Conservation (phyloP, 192 early-diverging fungal species). For the Dissophora ornata region DNA sequence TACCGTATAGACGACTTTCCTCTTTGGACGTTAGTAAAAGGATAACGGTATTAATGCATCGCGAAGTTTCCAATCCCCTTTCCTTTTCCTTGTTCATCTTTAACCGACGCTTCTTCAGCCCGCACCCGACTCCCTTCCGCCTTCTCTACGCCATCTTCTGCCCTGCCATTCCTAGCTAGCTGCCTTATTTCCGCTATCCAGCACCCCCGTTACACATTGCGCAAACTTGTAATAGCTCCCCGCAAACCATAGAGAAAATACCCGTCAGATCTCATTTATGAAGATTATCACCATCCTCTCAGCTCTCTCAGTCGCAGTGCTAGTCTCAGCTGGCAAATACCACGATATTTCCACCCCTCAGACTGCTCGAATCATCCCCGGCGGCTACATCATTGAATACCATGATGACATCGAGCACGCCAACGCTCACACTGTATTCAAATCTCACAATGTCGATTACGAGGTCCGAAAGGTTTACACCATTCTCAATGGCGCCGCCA, state of each 20-base stretch:
- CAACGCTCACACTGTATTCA: slow-evolving; percentile 4
- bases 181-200: too few relatives aligned
- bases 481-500: slow-evolving; percentile 59
- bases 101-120: too few relatives aligned
- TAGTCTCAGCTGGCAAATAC: slow-evolving; percentile 42
- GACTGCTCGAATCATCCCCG: neutral
- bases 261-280: slow-evolving; percentile 26
- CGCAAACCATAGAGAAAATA: too few relatives aligned
- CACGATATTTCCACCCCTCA: slow-evolving; percentile 7
- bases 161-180: too few relatives aligned
- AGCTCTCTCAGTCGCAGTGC: slow-evolving; percentile 11
- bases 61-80: too few relatives aligned
- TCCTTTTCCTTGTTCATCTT: neutral
- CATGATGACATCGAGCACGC: slow-evolving; percentile 14
- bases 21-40: too few relatives aligned
- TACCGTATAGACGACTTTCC: too few relatives aligned
- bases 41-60: too few relatives aligned
- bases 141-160: too few relatives aligned
- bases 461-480: slow-evolving; percentile 53
- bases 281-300: slow-evolving; percentile 33
- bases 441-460: slow-evolving; percentile 17
- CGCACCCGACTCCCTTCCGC: too few relatives aligned
- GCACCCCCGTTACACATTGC: too few relatives aligned
- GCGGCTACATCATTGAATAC: slow-evolving; percentile 42
- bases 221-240: too few relatives aligned